phyloP scores from a whole-genome alignment of 2,329 filamentous ascomycete species.

The Paraphaeosphaeria minitans region DNA sequence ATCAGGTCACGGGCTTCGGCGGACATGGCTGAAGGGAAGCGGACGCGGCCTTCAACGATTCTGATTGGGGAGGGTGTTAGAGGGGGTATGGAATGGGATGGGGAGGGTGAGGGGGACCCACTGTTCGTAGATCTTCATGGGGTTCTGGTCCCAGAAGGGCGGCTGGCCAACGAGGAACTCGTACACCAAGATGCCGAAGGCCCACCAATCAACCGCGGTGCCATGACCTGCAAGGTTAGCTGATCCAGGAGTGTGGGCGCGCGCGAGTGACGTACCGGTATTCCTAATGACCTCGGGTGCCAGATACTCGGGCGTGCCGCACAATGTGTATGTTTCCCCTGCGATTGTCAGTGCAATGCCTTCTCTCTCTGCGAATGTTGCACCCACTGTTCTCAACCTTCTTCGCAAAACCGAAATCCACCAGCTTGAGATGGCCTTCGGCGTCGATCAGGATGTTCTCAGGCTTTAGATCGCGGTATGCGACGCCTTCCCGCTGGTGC shows the following conservation, averaged over 20 bases:
- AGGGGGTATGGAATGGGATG: background rate
- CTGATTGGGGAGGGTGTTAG: slow-evolving; percentile 47
- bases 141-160: slow-evolving; percentile 85
- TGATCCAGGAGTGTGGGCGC: slow-evolving; percentile 9
- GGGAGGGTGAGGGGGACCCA: slow-evolving; percentile 26
- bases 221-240: slow-evolving; percentile 58
- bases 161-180: slow-evolving; percentile 86
- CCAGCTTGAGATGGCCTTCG: slow-evolving; percentile 79
- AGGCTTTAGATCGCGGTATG: slow-evolving; percentile 81
- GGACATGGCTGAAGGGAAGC: slow-evolving; percentile 73
- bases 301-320: slow-evolving; percentile 82
- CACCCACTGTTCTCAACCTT: slow-evolving; percentile 65
- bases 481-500: slow-evolving; percentile 79
- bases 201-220: slow-evolving; percentile 85
- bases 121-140: slow-evolving; percentile 83
- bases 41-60: slow-evolving; percentile 78
- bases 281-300: slow-evolving; percentile 85
- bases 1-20: slow-evolving; percentile 75
- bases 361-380: background rate
- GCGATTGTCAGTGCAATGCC: slow-evolving; percentile 15
- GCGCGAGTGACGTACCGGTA: slow-evolving; percentile 59
- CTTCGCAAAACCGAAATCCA: slow-evolving; percentile 87
- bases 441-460: slow-evolving; percentile 81
- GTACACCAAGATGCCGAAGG: slow-evolving; percentile 80
- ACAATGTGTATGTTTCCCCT: slow-evolving; percentile 81